These are phyloP conservation scores for Mycena sp. DNA, from an alignment of 1,284 basidiomycete genomes.

Conservation along the genomic window DNA sequence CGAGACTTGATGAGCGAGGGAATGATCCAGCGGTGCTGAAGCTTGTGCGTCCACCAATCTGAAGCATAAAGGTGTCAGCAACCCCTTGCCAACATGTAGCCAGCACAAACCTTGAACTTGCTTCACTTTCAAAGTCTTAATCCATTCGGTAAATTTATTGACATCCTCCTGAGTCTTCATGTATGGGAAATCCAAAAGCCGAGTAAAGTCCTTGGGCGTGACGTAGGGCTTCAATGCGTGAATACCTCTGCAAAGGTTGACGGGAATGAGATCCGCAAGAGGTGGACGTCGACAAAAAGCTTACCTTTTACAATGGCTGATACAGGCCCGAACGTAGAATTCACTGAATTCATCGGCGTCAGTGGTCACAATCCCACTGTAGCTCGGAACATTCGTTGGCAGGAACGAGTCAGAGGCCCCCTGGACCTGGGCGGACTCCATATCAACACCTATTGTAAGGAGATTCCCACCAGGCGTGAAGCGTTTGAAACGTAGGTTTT, in stretches of 20 bases:
- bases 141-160: constrained; percentile 21
- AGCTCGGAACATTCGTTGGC: background rate
- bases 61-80: no score
- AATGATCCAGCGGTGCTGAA: constrained; percentile 32
- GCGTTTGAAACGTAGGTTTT: constrained; percentile 29
- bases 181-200: constrained; percentile 29
- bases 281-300: background rate
- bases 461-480: constrained; percentile 28
- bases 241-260: no score
- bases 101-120: constrained; percentile 25
- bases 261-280: no score
- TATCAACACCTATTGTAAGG: constrained; percentile 28
- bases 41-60: constrained; percentile 36
- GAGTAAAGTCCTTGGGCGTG: constrained; percentile 5
- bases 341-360: constrained; percentile 6
- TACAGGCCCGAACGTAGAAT: constrained; percentile 21
- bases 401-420: background rate
- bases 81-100: no score
- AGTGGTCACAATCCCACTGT: background rate
- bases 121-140: constrained; percentile 18
- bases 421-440: constrained; percentile 31
- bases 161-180: constrained; percentile 19
- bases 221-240: constrained; percentile 13
- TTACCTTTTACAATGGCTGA: constrained; percentile 24
- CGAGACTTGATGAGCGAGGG: constrained; percentile 30